Evolutionary conservation across 495 filamentous ascomycete species (phyloP).

Genomic region (Penicillium ucsense): DNA sequence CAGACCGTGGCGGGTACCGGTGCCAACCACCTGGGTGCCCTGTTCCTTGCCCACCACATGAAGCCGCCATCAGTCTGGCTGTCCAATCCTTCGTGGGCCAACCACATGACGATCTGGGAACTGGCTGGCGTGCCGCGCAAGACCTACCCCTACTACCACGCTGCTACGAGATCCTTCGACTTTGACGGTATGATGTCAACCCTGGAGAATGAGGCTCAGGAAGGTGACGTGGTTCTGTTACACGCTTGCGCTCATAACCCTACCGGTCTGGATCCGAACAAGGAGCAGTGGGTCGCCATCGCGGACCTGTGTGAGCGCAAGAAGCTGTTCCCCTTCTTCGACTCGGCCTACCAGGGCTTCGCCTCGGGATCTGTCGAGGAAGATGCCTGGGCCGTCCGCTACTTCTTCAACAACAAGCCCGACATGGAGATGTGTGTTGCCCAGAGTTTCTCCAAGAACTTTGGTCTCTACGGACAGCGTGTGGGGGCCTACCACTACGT

Average conservation of each 20-base stretch:
- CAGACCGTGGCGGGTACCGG: conserved; percentile 92
- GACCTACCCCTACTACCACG: conserved; percentile 42
- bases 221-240: conserved; percentile 37
- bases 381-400: conserved; percentile 45
- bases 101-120: conserved; percentile 41
- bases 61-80: conserved; percentile 38
- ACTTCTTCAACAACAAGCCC: conserved; percentile 42
- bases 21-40: conserved; percentile 76
- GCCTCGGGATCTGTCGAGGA: conserved; percentile 42
- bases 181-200: conserved; percentile 39
- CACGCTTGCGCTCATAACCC: conserved; percentile 50
- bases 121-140: conserved; percentile 33
- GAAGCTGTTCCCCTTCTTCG: conserved; percentile 46
- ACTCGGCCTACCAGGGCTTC: conserved; percentile 49
- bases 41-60: conserved; percentile 60
- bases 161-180: conserved; percentile 35
- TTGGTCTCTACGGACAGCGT: conserved; percentile 46
- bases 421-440: conserved; percentile 42
- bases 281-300: conserved; percentile 46
- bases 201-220: conserved; percentile 30
- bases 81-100: conserved; percentile 41
- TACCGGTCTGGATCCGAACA: conserved; percentile 42
- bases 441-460: conserved; percentile 48
- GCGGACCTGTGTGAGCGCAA: conserved; percentile 40
- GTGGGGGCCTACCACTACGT: conserved; percentile 42